These are phyloP conservation scores for Lachnellula occidentalis DNA, from an alignment of 2,329 filamentous ascomycete genomes.

Conservation along the genomic window DNA sequence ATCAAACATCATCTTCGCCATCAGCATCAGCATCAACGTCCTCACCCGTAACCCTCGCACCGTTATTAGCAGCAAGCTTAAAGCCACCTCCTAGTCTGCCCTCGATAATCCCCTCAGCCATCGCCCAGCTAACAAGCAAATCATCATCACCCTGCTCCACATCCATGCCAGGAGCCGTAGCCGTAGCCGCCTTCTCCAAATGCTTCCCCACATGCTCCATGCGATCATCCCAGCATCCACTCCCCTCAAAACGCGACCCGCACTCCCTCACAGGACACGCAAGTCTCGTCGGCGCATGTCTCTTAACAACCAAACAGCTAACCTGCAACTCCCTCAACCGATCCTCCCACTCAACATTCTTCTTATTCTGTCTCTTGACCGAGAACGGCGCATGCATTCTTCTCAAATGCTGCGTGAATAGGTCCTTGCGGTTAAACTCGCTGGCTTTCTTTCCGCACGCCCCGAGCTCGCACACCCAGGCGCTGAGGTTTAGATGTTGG, in stretches of 20 bases:
- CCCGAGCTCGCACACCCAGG: conserved; percentile 61
- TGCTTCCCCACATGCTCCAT: conserved; percentile 88
- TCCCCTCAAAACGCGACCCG: conserved; percentile 50
- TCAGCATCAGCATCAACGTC: conserved; percentile 23
- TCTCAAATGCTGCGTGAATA: conserved; percentile 82
- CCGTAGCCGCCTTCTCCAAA: conserved; percentile 50
- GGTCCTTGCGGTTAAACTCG: conserved; percentile 81
- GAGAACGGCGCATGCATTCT: conserved; percentile 69
- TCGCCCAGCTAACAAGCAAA: conserved; percentile 21
- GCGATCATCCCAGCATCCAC: conserved; percentile 67
- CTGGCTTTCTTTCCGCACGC: conserved; percentile 23
- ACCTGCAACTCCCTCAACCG: conserved; percentile 51
- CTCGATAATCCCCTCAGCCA: conserved; percentile 16
- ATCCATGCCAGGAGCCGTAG: conserved; percentile 1
- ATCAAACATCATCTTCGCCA: conserved; percentile 16
- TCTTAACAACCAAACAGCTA: conserved; percentile 55
- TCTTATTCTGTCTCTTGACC: conserved; percentile 34
- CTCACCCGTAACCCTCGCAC: background rate
- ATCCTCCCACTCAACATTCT: conserved; percentile 42
- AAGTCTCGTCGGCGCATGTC: conserved; percentile 55
- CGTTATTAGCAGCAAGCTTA: background rate
- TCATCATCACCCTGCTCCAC: conserved; percentile 15
- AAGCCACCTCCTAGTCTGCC: conserved; percentile 3
- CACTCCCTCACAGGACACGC: conserved; percentile 60
- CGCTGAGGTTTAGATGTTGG: conserved; percentile 70